Percentiles rank a stretch among this genome's conserved stretches.
Evolutionary conservation across 345 rosid genomes (phyloP).

Genomic region (Noccaea bulbosa): DNA sequence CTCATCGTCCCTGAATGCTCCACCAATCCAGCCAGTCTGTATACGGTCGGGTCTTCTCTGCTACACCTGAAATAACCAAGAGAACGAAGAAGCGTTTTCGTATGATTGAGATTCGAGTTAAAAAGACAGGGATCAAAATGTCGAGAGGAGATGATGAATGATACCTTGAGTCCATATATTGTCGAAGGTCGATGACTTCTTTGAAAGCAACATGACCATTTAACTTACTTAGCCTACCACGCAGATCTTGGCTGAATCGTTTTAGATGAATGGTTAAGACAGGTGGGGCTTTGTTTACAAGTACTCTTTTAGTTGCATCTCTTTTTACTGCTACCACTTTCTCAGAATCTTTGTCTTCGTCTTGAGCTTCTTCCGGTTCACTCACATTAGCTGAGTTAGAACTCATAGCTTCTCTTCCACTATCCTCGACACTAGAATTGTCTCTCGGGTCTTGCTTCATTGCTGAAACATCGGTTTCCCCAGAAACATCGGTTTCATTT

Average conservation of each 20-base stretch:
- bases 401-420: conserved; percentile 41
- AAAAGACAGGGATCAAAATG: background rate
- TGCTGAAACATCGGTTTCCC: conserved; percentile 20
- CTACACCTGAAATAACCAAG: conserved; percentile 47
- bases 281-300: conserved; percentile 76
- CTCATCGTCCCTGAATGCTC: conserved; percentile 95
- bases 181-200: conserved; percentile 71
- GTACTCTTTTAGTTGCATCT: conserved; percentile 88
- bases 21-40: conserved; percentile 76
- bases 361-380: conserved; percentile 51
- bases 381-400: conserved; percentile 46
- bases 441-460: conserved; percentile 41
- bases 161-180: conserved; percentile 84
- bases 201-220: conserved; percentile 83
- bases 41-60: conserved; percentile 47
- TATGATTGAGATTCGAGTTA: background rate
- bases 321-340: conserved; percentile 68
- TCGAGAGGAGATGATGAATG: conserved; percentile 23
- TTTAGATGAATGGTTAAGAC: conserved; percentile 88
- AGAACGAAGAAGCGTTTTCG: background rate
- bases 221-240: conserved; percentile 92
- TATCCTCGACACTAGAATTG: conserved; percentile 45
- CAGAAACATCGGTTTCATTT: conserved; percentile 35
- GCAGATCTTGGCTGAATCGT: conserved; percentile 92
- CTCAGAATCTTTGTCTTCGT: conserved; percentile 48